Percentiles rank a stretch among this genome's conserved stretches.
Evolutionary conservation across 2,329 filamentous ascomycete species (phyloP).

Genomic region (Fusarium pseudonygamai): DNA sequence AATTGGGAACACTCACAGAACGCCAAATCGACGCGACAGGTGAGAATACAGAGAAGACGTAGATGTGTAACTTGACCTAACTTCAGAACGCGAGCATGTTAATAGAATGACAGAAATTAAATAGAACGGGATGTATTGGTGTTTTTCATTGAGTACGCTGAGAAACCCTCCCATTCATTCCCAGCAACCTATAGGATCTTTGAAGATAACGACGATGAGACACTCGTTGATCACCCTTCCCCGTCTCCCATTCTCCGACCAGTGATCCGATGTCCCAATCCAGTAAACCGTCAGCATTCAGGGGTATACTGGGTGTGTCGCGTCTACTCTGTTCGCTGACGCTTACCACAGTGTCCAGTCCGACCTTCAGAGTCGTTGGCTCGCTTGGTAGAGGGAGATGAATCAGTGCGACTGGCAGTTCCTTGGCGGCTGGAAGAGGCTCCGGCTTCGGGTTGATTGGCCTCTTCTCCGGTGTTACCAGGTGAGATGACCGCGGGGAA

Average conservation of each 20-base stretch:
- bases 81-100: fast-evolving
- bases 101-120: fast-evolving
- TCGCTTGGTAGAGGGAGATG: background rate
- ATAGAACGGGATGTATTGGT: background rate
- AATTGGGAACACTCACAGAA: background rate
- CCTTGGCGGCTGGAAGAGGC: too few relatives aligned
- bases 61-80: fast-evolving
- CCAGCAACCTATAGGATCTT: background rate
- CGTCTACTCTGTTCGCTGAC: background rate
- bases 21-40: background rate
- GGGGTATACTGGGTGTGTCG: fast-evolving
- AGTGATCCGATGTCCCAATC: fast-evolving
- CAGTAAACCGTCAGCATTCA: fast-evolving
- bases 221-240: background rate
- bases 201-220: background rate
- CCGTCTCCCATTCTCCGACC: background rate
- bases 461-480: too few relatives aligned
- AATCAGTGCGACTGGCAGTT: too few relatives aligned
- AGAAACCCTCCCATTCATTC: fast-evolving
- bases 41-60: background rate
- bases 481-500: background rate
- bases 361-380: background rate
- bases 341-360: background rate
- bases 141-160: fast-evolving
- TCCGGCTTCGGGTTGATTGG: too few relatives aligned